phyloP scores from a whole-genome alignment of 2,329 filamentous ascomycete genomes.

The Pseudodiploospora longispora region DNA sequence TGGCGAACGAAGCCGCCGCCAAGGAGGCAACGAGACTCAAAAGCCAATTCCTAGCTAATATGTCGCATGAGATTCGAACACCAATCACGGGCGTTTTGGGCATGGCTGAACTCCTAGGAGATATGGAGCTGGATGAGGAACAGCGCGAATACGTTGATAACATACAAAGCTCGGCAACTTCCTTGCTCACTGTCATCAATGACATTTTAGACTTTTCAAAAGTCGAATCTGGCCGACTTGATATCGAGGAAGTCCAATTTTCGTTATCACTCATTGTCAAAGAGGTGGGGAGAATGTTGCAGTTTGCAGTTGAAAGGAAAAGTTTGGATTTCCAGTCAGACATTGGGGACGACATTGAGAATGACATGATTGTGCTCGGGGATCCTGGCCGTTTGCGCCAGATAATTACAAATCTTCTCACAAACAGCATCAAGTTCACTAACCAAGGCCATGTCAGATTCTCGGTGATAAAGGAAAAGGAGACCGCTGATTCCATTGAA shows the following conservation, averaged over 20 bases:
- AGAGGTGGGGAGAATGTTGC: conserved; percentile 80
- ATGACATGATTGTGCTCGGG: conserved; percentile 71
- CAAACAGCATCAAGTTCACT: conserved; percentile 71
- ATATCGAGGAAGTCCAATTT: conserved; percentile 76
- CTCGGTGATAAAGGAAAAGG: conserved; percentile 53
- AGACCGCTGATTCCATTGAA: conserved; percentile 56
- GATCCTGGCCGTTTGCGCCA: conserved; percentile 79
- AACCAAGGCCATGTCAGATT: conserved; percentile 61
- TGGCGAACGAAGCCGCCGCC: conserved; percentile 69
- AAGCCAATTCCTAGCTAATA: conserved; percentile 71
- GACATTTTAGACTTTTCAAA: conserved; percentile 89
- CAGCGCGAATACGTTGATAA: conserved; percentile 70
- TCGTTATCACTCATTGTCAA: conserved; percentile 64
- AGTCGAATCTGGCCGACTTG: conserved; percentile 67
- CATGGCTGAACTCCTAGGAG: conserved; percentile 67
- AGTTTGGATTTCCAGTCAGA: conserved; percentile 64
- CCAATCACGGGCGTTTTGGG: conserved; percentile 75
- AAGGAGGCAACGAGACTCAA: conserved; percentile 76
- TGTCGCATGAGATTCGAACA: conserved; percentile 73
- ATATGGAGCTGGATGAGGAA: conserved; percentile 60
- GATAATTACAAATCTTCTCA: conserved; percentile 72
- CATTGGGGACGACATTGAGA: conserved; percentile 53
- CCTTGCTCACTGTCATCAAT: conserved; percentile 79
- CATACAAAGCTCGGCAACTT: conserved; percentile 72
- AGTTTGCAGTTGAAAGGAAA: conserved; percentile 75